Evolutionary conservation across 2,329 filamentous ascomycete species (phyloP), one percentile per base, ranked within the genome.

Genomic region (Neonectria magnoliae): DNA sequence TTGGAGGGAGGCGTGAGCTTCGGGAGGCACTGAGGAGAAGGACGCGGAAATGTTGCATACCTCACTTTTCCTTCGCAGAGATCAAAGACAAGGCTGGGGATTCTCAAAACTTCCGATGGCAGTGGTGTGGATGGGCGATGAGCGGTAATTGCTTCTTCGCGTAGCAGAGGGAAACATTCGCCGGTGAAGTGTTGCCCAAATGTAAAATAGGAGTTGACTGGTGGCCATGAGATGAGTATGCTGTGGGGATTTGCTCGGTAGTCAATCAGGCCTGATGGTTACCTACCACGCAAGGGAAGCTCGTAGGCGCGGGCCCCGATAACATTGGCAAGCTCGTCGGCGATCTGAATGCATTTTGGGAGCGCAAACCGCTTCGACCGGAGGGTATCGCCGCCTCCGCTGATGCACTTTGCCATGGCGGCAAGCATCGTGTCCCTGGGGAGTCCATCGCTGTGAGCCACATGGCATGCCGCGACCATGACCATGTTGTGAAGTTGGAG

Each of bases 291-390:
- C 59, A 73, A 66, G 20, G 71, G 71, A 65, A 73, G 71, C 52
- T 73, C 71, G 50, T 73, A 73, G 18, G 71, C 71, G 36, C 71
- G 64, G 6, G 58, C 62, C 13, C 71, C 71, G n/a, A 73, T 67
- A 41, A 70, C 69, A 58, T 65, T 65, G 38, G 68, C 69, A 55
- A 73, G 71, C 52, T 73, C 71, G 47, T 73, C 71, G 22, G 67
- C 71, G 44, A 73, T 73, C 58, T 73, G 67, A 44, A 73, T 72
- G 69, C 71, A 73, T 42, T 73, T 73, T 36, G 71, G 71, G 7
- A 73, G 59, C 20, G 71, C 71, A n/a, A 73, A 73, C 50, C 71
- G 67, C 47, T 73, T 73, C 50, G 71, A 73, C 45, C 66, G 68
- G 33, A 73, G 67, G 9, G 71, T 73, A 62, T 73, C 71, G 53